Percentiles rank a stretch among this genome's conserved stretches.
Evolutionary conservation across 176 grass and related monocot species (phyloP).

Genomic region (Thinopyrum elongatum): DNA sequence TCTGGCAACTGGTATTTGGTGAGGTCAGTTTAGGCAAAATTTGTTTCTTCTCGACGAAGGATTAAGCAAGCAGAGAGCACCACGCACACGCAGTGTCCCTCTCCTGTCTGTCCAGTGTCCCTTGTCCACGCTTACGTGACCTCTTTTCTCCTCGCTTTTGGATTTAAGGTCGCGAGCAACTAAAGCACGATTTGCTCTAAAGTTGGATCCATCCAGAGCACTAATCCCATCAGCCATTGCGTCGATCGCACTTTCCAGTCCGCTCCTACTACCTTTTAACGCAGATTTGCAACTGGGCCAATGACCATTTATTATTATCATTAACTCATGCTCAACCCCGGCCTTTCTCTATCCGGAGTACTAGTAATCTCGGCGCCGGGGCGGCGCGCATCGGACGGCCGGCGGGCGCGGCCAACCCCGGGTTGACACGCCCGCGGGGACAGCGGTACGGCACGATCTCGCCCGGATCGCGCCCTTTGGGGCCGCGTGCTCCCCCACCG

Average conservation of each 20-base stretch:
- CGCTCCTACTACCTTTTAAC: not conserved
- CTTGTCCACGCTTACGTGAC: not conserved
- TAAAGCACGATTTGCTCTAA: constrained; percentile 9
- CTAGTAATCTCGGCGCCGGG: not conserved
- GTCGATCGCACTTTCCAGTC: constrained; percentile 7
- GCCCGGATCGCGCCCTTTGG: constrained; percentile 10
- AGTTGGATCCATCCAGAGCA: not conserved
- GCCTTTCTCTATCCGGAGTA: not conserved
- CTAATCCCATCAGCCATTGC: constrained; percentile 8
- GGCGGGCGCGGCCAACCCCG: not conserved
- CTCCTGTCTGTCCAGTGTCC: not conserved
- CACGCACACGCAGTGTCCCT: not conserved
- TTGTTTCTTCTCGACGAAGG: constrained; percentile 57
- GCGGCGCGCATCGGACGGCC: constrained; percentile 2
- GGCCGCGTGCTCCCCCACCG: constrained; percentile 20
- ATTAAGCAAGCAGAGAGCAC: constrained; percentile 21
- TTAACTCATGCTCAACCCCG: too few relatives aligned
- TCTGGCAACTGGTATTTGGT: not conserved
- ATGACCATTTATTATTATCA: not conserved
- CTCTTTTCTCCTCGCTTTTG: not conserved
- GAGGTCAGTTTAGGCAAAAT: constrained; percentile 15
- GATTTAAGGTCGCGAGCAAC: constrained; percentile 21
- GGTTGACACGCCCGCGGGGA: constrained; percentile 34
- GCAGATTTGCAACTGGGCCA: not conserved
- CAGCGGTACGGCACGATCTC: constrained; percentile 44